Percentiles rank a stretch among this genome's conserved stretches.
These are phyloP conservation scores for Manihot esculenta DNA, from an alignment of 441 rosid species.

Conservation along the genomic window DNA sequence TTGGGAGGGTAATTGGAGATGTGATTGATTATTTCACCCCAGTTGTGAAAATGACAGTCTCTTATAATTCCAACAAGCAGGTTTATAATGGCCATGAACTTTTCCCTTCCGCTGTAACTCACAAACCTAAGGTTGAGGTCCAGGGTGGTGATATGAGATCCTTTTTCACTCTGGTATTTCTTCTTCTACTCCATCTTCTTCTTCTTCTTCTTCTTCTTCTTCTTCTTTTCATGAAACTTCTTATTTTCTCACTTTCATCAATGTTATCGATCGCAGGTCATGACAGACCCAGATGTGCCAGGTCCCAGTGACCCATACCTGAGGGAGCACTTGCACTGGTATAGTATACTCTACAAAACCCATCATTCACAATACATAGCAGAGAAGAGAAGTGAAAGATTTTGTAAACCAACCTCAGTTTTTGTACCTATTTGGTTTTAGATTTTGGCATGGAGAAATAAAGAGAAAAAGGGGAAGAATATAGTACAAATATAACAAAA, in stretches of 20 bases:
- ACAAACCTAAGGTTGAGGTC: constrained; percentile 81
- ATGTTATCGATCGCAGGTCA: no score
- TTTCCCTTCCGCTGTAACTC: constrained; percentile 69
- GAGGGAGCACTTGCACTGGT: constrained; percentile 95
- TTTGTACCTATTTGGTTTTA: no score
- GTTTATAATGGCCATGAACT: constrained; percentile 89
- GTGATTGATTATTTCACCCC: constrained; percentile 65
- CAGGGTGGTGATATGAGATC: constrained; percentile 90
- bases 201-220: no score
- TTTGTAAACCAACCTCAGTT: not conserved
- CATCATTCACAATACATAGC: no score
- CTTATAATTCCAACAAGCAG: constrained; percentile 65
- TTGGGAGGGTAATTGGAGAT: constrained; percentile 94
- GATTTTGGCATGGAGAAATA: no score
- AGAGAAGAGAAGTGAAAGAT: no score
- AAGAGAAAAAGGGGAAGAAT: not conserved
- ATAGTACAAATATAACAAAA: not conserved
- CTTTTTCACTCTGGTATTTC: constrained; percentile 87
- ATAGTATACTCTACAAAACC: not conserved
- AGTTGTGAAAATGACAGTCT: constrained; percentile 59
- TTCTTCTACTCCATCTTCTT: no score
- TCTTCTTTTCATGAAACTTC: no score
- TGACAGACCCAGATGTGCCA: constrained; percentile 94
- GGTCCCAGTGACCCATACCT: constrained; percentile 97
- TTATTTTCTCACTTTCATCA: no score